phyloP scores from a whole-genome alignment of 1,284 basidiomycete species.

The Apiotrichum domesticum region DNA sequence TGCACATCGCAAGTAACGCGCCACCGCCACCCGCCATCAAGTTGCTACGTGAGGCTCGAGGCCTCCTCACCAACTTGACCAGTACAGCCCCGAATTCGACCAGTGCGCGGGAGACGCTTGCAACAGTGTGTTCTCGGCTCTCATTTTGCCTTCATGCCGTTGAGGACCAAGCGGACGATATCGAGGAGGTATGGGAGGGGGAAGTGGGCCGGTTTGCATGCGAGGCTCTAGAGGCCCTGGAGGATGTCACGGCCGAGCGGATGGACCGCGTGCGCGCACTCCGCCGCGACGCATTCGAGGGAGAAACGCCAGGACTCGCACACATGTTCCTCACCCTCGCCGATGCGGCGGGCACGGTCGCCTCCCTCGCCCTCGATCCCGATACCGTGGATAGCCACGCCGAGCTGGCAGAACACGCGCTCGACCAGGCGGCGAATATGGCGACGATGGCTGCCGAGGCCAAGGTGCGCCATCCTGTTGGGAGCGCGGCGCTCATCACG shows the following conservation, averaged over 20 bases:
- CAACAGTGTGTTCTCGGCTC: slow-evolving; percentile 28
- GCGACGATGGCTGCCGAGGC: slow-evolving; percentile 32
- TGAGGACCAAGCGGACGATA: slow-evolving; percentile 24
- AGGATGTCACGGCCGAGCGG: slow-evolving; percentile 41
- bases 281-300: slow-evolving; percentile 24
- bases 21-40: slow-evolving; percentile 23
- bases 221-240: slow-evolving; percentile 33
- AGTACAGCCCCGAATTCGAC: slow-evolving; percentile 23
- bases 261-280: slow-evolving; percentile 36
- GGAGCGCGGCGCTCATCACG: slow-evolving; percentile 38
- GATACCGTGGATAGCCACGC: slow-evolving; percentile 29
- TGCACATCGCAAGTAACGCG: slow-evolving; percentile 34
- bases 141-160: slow-evolving; percentile 21
- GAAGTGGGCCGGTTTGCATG: slow-evolving; percentile 32
- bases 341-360: slow-evolving; percentile 32
- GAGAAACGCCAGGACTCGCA: slow-evolving; percentile 32
- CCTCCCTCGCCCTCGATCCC: slow-evolving; percentile 25
- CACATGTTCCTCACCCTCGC: slow-evolving; percentile 38
- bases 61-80: slow-evolving; percentile 20
- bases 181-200: slow-evolving; percentile 27
- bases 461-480: slow-evolving; percentile 23
- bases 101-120: slow-evolving; percentile 26
- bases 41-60: slow-evolving; percentile 28
- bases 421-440: slow-evolving; percentile 46
- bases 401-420: slow-evolving; percentile 41